These are phyloP conservation scores for Chaetomium tenue DNA, from an alignment of 495 filamentous ascomycete genomes.

Conservation along the genomic window DNA sequence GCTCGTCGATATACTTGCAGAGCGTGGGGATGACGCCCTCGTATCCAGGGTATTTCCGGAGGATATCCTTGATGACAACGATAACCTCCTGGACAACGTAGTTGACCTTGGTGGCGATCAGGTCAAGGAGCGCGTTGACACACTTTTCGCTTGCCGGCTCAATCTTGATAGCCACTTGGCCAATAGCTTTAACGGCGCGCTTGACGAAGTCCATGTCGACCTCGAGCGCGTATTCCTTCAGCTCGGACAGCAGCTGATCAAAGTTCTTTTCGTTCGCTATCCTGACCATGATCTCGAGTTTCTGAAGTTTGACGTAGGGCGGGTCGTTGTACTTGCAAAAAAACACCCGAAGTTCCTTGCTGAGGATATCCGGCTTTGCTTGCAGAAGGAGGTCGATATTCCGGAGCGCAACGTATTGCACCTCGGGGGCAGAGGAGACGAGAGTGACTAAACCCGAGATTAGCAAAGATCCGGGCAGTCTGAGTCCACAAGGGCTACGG, in stretches of 20 bases:
- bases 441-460: constrained; percentile 68
- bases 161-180: constrained; percentile 97
- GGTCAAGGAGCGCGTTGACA: constrained; percentile 87
- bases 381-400: constrained; percentile 96
- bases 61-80: constrained; percentile 98
- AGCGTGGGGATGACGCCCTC: constrained; percentile 96
- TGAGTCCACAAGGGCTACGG: constrained; percentile 18
- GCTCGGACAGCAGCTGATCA: constrained; percentile 86
- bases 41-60: constrained; percentile 95
- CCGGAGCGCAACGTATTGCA: constrained; percentile 93
- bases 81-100: constrained; percentile 98
- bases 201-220: constrained; percentile 99
- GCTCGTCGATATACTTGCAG: constrained; percentile 93
- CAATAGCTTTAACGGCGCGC: constrained; percentile 89
- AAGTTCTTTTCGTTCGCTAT: constrained; percentile 98
- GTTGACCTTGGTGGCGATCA: constrained; percentile 96
- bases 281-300: constrained; percentile 98
- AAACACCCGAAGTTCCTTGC: constrained; percentile 96
- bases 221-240: constrained; percentile 96
- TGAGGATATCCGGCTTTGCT: constrained; percentile 92
- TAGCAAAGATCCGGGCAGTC: constrained; percentile 9
- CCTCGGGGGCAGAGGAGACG: constrained; percentile 91
- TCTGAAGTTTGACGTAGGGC: constrained; percentile 94
- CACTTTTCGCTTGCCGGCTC: constrained; percentile 90
- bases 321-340: constrained; percentile 99